A percentile compares a stretch with the other conserved stretches of the same genome.
Evolutionary conservation across 768 basidiomycete species (phyloP).

Genomic region (Xerocomus potaroensis): DNA sequence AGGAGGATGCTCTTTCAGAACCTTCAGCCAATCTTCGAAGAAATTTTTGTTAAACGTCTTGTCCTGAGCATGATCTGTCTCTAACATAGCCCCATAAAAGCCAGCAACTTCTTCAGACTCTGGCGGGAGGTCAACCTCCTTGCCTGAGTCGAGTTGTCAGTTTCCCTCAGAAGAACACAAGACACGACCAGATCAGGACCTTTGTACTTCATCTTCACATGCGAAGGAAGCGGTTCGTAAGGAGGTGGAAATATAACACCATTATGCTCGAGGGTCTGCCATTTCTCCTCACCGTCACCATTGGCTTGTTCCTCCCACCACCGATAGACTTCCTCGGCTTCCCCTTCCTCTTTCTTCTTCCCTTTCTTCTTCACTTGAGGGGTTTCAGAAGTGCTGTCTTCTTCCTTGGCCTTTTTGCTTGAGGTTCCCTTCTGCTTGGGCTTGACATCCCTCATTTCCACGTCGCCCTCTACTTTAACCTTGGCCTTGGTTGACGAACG

Average conservation of each 20-base stretch:
- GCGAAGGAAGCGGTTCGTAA: constrained; percentile 76
- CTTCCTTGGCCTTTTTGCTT: constrained; percentile 53
- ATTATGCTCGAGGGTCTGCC: constrained; percentile 92
- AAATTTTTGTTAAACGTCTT: constrained; percentile 90
- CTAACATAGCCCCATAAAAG: constrained; percentile 90
- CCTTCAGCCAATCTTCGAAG: constrained; percentile 81
- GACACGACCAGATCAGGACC: constrained; percentile 46
- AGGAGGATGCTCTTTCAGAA: constrained; percentile 79
- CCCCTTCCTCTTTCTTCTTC: constrained; percentile 56
- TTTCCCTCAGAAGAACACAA: constrained; percentile 3
- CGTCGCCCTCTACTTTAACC: constrained; percentile 48
- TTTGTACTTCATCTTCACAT: constrained; percentile 93
- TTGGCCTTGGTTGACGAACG: constrained; percentile 31
- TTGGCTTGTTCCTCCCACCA: constrained; percentile 85
- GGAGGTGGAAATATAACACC: constrained; percentile 96
- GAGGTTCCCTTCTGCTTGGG: constrained; percentile 43
- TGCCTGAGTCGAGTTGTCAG: constrained; percentile 48
- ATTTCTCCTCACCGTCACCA: constrained; percentile 78
- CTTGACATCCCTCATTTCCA: constrained; percentile 41
- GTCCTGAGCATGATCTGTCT: constrained; percentile 90
- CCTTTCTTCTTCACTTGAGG: constrained; percentile 51
- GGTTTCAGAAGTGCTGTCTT: constrained; percentile 35
- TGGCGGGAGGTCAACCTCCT: constrained; percentile 69
- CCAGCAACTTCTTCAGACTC: constrained; percentile 95
- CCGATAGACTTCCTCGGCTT: constrained; percentile 63